These are phyloP conservation scores for Onygena corvina DNA, from an alignment of 2,329 filamentous ascomycete species.

Conservation along the genomic window DNA sequence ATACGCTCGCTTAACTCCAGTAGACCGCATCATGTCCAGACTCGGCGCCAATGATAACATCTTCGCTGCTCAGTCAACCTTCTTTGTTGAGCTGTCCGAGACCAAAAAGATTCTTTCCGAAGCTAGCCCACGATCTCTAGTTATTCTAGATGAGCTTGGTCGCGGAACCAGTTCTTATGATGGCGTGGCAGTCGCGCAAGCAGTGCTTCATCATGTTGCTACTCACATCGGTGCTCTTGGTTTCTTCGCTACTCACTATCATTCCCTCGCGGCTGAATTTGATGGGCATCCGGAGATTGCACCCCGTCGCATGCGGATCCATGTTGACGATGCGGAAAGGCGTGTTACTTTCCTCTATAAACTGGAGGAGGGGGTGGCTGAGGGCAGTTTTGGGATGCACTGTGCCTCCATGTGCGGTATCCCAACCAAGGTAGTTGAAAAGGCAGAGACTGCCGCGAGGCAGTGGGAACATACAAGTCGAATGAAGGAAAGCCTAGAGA, in stretches of 20 bases:
- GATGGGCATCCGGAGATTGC: slow-evolving; percentile 75
- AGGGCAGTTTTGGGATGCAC: slow-evolving; percentile 98
- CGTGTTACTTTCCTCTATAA: slow-evolving; percentile 96
- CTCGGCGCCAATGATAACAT: slow-evolving; percentile 98
- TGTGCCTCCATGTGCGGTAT: slow-evolving; percentile 98
- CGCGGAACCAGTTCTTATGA: slow-evolving; percentile 93
- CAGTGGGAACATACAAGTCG: slow-evolving; percentile 94
- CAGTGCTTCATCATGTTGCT: slow-evolving; percentile 90
- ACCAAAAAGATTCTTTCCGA: slow-evolving; percentile 96
- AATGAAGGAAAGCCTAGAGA: slow-evolving; percentile 76
- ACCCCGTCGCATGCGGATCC: slow-evolving; percentile 83
- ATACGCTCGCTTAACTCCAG: slow-evolving; percentile 71
- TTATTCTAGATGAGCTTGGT: slow-evolving; percentile 92
- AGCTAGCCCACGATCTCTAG: slow-evolving; percentile 82
- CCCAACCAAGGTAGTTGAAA: slow-evolving; percentile 63
- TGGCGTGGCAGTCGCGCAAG: slow-evolving; percentile 89
- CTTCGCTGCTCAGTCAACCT: slow-evolving; percentile 92
- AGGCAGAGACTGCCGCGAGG: slow-evolving; percentile 74
- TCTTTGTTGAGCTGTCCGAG: slow-evolving; percentile 94
- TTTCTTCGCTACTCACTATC: slow-evolving; percentile 97
- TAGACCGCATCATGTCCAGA: slow-evolving; percentile 97
- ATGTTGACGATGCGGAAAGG: slow-evolving; percentile 71
- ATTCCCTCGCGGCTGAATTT: slow-evolving; percentile 85
- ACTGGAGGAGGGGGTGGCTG: slow-evolving; percentile 82
- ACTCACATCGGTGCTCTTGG: slow-evolving; percentile 86